Evolutionary conservation across 1,139 yeast genomes (phyloP), one percentile per base, ranked within the genome.

Genomic region (Saccharomyces hybrid): DNA sequence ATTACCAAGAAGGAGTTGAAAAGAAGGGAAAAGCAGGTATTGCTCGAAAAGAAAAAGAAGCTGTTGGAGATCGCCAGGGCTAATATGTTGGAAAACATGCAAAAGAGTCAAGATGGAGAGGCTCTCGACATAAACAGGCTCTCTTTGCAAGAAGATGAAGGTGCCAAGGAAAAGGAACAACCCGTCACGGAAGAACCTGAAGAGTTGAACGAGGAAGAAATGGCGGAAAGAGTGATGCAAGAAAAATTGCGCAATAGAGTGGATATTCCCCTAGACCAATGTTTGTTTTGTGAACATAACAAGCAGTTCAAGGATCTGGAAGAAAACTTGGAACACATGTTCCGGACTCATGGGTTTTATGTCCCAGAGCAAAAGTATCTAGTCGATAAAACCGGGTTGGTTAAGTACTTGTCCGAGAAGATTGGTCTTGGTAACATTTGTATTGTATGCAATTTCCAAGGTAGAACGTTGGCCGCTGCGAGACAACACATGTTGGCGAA

Each of bases 361-460:
- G 78, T 93, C 41, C 99, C 99, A 0, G 98, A 93, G 70, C 78
- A 75, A 55, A 80, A 78, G 54, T 91, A 80, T 68, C 76, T 93
- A 53, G 77, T 75, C 0, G 89, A 93, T 67, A 77, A 79, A 58
- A 78, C 74, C 49, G 99, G 99, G 0, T 76, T 95, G 52, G 76
- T 95, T 34, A 72, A 74, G 26, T 95, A 95, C 65, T 75, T 95
- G 61, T 88, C 90, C 14, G 99, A 93, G 69, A 95, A 95, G 72
- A 82, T 93, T 59, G 95, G 97, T 31, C 79, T 88, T 54, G 99
- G 99, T 53, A 88, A 88, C 64, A 81, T 91, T 61, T 95, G 99
- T 72, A 75, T 95, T 55, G 81, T 81, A 34, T 95, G 99, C 70
- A 77, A 79, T 54, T 93, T 83, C 69, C 96, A 91, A 73, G 98